Percentiles rank a stretch among this genome's conserved stretches.
Evolutionary conservation across 2,329 filamentous ascomycete species (phyloP).

Genomic region (Colletotrichum tamarilloi): DNA sequence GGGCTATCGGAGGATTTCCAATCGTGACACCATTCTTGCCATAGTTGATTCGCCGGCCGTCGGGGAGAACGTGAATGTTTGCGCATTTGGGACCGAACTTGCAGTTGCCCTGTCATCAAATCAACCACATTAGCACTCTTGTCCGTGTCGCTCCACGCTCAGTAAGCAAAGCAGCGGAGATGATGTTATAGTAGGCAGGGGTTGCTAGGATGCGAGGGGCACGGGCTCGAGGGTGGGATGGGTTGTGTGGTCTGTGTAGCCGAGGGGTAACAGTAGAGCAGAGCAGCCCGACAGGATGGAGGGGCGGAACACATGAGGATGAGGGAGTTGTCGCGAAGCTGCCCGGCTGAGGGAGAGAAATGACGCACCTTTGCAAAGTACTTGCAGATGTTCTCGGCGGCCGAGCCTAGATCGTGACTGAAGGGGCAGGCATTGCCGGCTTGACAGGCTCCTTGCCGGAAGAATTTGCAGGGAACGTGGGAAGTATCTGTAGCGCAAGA

Average conservation of each 20-base stretch:
- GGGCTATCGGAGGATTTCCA: constrained; percentile 68
- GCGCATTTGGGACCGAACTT: constrained; percentile 99
- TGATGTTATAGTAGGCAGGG: constrained; percentile 12
- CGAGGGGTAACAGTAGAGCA: constrained; percentile 16
- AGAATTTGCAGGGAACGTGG: constrained; percentile 99
- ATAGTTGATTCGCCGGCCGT: constrained; percentile 91
- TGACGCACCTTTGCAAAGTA: constrained; percentile 93
- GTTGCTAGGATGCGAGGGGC: constrained; percentile 6
- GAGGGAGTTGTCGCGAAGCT: neutral
- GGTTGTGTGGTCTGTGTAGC: constrained; percentile 23
- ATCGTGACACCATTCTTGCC: constrained; percentile 76
- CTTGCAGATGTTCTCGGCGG: constrained; percentile 93
- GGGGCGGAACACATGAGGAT: neutral
- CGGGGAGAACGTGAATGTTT: constrained; percentile 93
- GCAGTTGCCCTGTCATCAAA: constrained; percentile 82
- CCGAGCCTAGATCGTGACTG: constrained; percentile 88
- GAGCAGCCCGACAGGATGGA: constrained; percentile 35
- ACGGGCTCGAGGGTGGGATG: constrained; percentile 7
- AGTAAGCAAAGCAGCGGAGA: neutral
- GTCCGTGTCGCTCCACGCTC: neutral
- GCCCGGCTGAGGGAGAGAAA: neutral
- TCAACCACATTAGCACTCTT: constrained; percentile 15
- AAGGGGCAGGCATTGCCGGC: constrained; percentile 96
- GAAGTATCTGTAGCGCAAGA: constrained; percentile 76
- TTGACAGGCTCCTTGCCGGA: constrained; percentile 94